These are phyloP conservation scores for Senna siamea DNA, from an alignment of 306 rosid species.

Conservation along the genomic window DNA sequence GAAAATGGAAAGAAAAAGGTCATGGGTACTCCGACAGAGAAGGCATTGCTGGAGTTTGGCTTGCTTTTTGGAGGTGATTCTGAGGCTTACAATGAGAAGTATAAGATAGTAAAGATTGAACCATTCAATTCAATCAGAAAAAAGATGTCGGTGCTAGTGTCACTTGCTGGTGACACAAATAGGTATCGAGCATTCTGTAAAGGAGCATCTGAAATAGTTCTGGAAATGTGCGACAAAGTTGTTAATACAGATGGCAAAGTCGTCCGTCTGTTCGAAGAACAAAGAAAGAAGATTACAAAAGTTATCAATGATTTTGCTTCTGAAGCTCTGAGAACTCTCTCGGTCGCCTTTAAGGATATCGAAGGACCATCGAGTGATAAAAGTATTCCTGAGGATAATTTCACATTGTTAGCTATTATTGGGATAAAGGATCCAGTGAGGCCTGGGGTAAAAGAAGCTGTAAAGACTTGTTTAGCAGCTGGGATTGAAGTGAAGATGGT, in stretches of 20 bases:
- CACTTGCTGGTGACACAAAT: slow-evolving; percentile 52
- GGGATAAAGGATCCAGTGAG: slow-evolving; percentile 97
- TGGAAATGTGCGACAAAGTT: slow-evolving; percentile 68
- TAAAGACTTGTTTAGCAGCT: slow-evolving; percentile 72
- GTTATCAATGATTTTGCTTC: slow-evolving; percentile 68
- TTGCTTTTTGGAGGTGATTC: slow-evolving; percentile 65
- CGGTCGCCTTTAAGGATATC: slow-evolving; percentile 67
- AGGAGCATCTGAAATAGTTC: slow-evolving; percentile 87
- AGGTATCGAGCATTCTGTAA: slow-evolving; percentile 68
- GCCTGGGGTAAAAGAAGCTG: slow-evolving; percentile 84
- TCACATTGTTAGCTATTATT: slow-evolving; percentile 64
- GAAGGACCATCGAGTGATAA: slow-evolving; percentile 40
- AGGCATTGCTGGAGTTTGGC: slow-evolving; percentile 75
- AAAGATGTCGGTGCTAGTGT: slow-evolving; percentile 77
- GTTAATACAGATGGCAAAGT: slow-evolving; percentile 60
- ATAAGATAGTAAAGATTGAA: slow-evolving; percentile 65
- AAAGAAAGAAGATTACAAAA: slow-evolving; percentile 49
- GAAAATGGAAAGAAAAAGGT: slow-evolving; percentile 58
- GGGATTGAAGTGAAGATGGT: slow-evolving; percentile 87
- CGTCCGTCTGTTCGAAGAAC: slow-evolving; percentile 54
- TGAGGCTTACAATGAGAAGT: slow-evolving; percentile 44
- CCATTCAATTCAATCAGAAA: slow-evolving; percentile 80
- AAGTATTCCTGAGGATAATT: slow-evolving; percentile 61
- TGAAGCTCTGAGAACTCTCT: slow-evolving; percentile 83
- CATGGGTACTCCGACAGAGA: slow-evolving; percentile 84